Base-by-base conservation (phyloP, 176 grass and related monocot genomes). In the Eragrostis curvula region DNA sequence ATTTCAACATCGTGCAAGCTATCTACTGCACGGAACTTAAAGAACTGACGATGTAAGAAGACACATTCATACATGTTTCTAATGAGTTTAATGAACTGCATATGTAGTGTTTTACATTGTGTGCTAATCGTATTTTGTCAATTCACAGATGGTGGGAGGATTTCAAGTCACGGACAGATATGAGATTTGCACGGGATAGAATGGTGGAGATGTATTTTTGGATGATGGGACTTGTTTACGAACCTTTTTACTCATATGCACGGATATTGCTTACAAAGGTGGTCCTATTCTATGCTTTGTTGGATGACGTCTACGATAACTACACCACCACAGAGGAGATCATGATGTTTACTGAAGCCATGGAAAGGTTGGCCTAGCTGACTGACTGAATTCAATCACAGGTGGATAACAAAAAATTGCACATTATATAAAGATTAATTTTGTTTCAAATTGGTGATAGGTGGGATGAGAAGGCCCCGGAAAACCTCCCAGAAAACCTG, bases 101-200 rank as follows among this genome's bases (percentile, higher is more conserved):
- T 36, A 36, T 36, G 32, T 36, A 36, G 32, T 36, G 32, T 2
- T 36, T 36, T 36, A 36, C 32, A 36, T 36, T 4, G 32, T 36
- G 32, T 36, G 32, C 32, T 36, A 36, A 36, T 36, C 32, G 4
- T 36, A 36, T 36, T 36, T 36, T 36, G 14, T 14, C 63, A 14
- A 27, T 7, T 59, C 71, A 61, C 74, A 92, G 90, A 18, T 92
- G 86, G 90, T 88, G 86, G 86, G 86, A 83, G 24, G 83, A 70
- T 28, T 36, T 83, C 1, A 56, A 78, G 17, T 73, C 21, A 64
- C 40, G 24, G 81, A 23, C 43, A 42, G 49, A 51, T 45, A 36
- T 36, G 32, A 36, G 32, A 36, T 36, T 36, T 36, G 32, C 32
- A 36, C 32, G 32, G 32, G 32, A 15, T 92, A 79, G 86, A 21